A percentile compares a stretch with the other conserved stretches of the same genome.
phyloP scores from a whole-genome alignment of 768 basidiomycete genomes.

The Serendipita sp. region DNA sequence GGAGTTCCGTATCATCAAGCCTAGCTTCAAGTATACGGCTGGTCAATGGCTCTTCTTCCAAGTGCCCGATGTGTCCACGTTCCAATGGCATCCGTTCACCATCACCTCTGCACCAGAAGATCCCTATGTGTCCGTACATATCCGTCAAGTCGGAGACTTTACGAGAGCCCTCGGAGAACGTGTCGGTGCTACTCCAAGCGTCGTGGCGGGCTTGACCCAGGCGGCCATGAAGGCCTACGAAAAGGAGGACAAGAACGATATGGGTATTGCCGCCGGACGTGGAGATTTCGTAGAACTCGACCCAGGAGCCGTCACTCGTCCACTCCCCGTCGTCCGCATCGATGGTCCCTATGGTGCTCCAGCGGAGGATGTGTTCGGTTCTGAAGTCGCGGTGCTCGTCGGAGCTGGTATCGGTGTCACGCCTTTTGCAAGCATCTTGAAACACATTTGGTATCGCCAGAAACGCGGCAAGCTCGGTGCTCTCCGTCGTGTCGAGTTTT shows the following conservation, averaged over 20 bases:
- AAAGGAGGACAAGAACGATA: constrained; percentile 30
- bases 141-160: constrained; percentile 87
- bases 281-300: constrained; percentile 76
- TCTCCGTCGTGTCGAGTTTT: constrained; percentile 81
- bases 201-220: constrained; percentile 62
- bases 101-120: constrained; percentile 93
- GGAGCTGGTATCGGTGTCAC: constrained; percentile 95
- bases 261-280: constrained; percentile 26
- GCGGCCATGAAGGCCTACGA: constrained; percentile 64
- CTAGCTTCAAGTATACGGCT: constrained; percentile 78
- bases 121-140: constrained; percentile 79
- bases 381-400: constrained; percentile 78
- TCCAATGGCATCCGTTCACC: constrained; percentile 96
- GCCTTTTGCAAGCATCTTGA: constrained; percentile 86
- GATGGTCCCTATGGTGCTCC: constrained; percentile 92
- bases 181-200: constrained; percentile 63
- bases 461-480: constrained; percentile 58
- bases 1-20: constrained; percentile 73
- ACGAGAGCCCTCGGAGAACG: constrained; percentile 71
- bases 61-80: constrained; percentile 66
- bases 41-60: constrained; percentile 89
- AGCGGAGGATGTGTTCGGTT: constrained; percentile 75
- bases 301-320: constrained; percentile 27
- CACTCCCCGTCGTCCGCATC: constrained; percentile 56
- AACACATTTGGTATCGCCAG: constrained; percentile 92